These are phyloP conservation scores for Aspergillus ellipticus DNA, from an alignment of 495 filamentous ascomycete genomes.

Conservation along the genomic window DNA sequence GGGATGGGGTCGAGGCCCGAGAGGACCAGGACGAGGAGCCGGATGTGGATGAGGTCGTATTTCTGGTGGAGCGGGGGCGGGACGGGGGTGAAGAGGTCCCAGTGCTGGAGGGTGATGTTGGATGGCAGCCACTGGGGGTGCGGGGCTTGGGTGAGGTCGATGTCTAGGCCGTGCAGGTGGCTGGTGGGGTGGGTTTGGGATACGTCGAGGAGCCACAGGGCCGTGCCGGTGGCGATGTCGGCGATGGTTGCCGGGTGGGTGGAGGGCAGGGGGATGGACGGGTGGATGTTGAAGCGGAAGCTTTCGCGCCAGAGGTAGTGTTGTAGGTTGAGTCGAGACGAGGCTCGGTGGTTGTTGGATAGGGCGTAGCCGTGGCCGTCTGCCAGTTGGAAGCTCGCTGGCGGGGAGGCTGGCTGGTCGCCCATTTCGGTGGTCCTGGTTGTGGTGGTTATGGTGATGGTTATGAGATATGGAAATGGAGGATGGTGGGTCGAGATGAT, in stretches of 20 bases:
- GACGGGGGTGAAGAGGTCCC: slow-evolving; percentile 23
- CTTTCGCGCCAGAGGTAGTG: slow-evolving; percentile 23
- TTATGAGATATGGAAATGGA: no score
- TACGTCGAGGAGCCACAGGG: slow-evolving; percentile 26
- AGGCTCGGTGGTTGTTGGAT: slow-evolving; percentile 8
- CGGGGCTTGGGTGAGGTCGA: neutral
- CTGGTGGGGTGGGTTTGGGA: neutral
- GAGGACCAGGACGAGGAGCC: slow-evolving; percentile 27
- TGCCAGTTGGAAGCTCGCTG: neutral
- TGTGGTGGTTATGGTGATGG: neutral
- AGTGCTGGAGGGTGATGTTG: slow-evolving; percentile 15
- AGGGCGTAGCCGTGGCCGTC: slow-evolving; percentile 22
- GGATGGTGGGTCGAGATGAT: neutral
- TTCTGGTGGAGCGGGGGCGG: slow-evolving; percentile 17
- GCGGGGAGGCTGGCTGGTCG: neutral
- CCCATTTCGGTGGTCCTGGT: neutral
- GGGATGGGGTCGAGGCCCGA: slow-evolving; percentile 17
- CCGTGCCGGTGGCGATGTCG: slow-evolving; percentile 20
- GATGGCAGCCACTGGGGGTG: neutral
- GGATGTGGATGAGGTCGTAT: slow-evolving; percentile 38
- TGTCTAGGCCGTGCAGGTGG: neutral
- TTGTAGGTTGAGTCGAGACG: slow-evolving; percentile 22
- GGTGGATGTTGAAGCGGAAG: slow-evolving; percentile 20
- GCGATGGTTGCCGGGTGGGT: slow-evolving; percentile 6
- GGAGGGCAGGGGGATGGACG: slow-evolving; percentile 3